A percentile compares a stretch with the other conserved stretches of the same genome.
These are phyloP conservation scores for Alternaria sp. DNA, from an alignment of 2,329 filamentous ascomycete genomes.

Conservation along the genomic window DNA sequence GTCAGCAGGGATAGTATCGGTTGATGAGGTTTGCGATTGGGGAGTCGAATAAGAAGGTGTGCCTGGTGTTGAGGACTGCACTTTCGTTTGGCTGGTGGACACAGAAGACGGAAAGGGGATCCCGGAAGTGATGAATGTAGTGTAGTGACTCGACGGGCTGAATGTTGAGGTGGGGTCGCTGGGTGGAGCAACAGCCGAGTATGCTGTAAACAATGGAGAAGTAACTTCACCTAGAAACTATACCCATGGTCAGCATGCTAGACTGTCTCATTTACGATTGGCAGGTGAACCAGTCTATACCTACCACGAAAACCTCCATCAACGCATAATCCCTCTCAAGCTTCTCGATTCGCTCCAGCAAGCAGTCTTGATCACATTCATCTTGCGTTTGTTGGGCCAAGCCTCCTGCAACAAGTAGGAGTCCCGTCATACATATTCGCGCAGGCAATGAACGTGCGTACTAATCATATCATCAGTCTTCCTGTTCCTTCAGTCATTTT, in stretches of 20 bases:
- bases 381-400: neutral
- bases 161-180: neutral
- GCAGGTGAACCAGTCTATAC: neutral
- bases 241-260: neutral
- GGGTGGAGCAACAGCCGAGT: neutral
- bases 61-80: neutral
- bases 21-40: neutral
- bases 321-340: neutral
- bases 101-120: neutral
- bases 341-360: neutral
- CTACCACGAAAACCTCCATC: neutral
- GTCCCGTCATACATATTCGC: neutral
- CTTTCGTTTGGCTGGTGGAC: neutral
- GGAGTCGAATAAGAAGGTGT: neutral
- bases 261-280: neutral
- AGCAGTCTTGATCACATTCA: constrained; percentile 1
- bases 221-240: neutral
- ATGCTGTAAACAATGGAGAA: neutral
- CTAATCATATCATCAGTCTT: neutral
- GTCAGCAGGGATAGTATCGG: neutral
- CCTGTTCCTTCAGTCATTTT: neutral
- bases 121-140: neutral
- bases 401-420: neutral
- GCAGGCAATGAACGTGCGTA: neutral
- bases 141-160: neutral